These are phyloP conservation scores for Colletotrichum tanaceti DNA, from an alignment of 2,329 filamentous ascomycete genomes.

Conservation along the genomic window DNA sequence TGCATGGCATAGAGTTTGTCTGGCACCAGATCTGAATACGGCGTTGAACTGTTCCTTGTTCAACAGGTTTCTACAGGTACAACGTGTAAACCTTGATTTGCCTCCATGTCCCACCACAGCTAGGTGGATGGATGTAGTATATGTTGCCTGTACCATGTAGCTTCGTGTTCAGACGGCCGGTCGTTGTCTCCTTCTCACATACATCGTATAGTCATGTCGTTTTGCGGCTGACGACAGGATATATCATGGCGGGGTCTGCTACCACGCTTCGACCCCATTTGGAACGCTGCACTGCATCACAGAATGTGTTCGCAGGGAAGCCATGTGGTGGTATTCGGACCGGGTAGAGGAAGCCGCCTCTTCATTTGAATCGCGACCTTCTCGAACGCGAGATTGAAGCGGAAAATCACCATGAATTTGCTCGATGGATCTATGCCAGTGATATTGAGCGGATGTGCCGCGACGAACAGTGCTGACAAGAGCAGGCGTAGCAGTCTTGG, in stretches of 20 bases:
- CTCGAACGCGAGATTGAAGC: constrained; percentile 22
- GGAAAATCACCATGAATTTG: constrained; percentile 2
- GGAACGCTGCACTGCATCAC: constrained; percentile 14
- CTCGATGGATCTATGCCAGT: constrained; percentile 25
- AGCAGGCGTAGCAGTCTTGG: not conserved
- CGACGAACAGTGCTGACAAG: constrained; percentile 17
- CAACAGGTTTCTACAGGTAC: not conserved
- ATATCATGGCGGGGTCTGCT: constrained; percentile 16
- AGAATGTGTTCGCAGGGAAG: constrained; percentile 29
- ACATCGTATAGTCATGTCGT: not conserved
- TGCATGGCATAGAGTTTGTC: not conserved
- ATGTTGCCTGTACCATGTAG: too few species aligned
- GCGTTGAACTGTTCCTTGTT: not conserved
- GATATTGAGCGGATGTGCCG: constrained; percentile 19
- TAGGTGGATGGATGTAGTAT: not conserved
- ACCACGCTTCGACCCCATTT: not conserved
- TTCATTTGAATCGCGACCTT: constrained; percentile 14
- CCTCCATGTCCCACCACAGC: not conserved
- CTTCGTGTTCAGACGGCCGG: not conserved
- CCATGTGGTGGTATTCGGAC: constrained; percentile 30
- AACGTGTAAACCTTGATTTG: not conserved
- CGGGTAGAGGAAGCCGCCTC: constrained; percentile 29
- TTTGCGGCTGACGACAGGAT: constrained; percentile 26
- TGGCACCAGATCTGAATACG: not conserved
- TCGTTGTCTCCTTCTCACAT: constrained; percentile 7